Base-by-base conservation (phyloP, 2,329 filamentous ascomycete genomes). In the Ilyonectria destructans region DNA sequence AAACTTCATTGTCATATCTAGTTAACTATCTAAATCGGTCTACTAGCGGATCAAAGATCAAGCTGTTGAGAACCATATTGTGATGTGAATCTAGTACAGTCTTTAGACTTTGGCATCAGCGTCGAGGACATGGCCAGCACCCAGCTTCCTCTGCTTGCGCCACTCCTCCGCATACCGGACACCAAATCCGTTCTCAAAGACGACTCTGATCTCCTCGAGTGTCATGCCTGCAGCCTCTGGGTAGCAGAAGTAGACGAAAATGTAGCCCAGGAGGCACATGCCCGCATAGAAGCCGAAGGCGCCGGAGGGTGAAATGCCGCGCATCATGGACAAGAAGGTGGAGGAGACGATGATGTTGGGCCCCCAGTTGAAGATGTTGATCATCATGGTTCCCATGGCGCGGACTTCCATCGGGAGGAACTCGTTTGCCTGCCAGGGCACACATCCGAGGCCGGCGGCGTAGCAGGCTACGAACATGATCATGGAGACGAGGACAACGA, bases 171-270 rank as follows among this genome's bases (percentile, higher is more conserved):
- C 69, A 48, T 71, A 71, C 59, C 78, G 74, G 7, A 85, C 80
- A 9, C 83, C 84, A 67, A 85, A 85, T 3, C 82, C 82, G 62
- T 84, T 79, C 46, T 80, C 76, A 69, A 87, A 87, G 21, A 87
- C 81, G 49, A 84, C 82, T 21, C 83, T 77, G 23, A 87, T 82
- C 23, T 85, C 84, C 72, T 88, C 86, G 1, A 88, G 75, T 10
- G 85, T 83, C 82, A 88, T 84, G 8, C 85, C 85, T 54, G 85
- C 84, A 6, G 85, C 84, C 69, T 87, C 84, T 1, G 85, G 85
- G 68, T 86, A 87, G 70, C 78, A 85, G 76, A 85, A 82, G 35
- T 81, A 79, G 19, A 86, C 79, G 62, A 86, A 71, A 12, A 71
- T 43, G n/a, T 61, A 66, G 6, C 69, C 69, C 1, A 71, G 3